Percentiles rank a stretch among this genome's conserved stretches.
Conservation (phyloP, 1,284 basidiomycete species). For the Puccinia horiana region DNA sequence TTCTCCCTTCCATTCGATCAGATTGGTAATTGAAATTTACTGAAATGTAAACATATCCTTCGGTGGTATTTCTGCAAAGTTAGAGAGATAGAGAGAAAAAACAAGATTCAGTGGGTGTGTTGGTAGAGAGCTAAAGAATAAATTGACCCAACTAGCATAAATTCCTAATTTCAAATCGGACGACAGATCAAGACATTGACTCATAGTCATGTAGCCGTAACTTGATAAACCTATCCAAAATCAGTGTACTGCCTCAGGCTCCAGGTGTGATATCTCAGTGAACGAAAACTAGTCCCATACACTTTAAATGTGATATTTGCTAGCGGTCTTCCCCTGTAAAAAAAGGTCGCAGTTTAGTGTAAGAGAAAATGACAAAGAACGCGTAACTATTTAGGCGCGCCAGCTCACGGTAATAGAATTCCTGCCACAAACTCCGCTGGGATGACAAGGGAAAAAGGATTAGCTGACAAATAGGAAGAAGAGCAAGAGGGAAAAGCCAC, state of each 20-base stretch:
- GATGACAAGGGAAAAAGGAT: background rate
- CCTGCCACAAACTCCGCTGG: constrained; percentile 48
- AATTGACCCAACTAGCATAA: constrained; percentile 44
- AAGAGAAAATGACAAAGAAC: background rate
- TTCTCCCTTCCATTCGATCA: background rate
- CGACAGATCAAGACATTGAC: constrained; percentile 47
- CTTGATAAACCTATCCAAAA: background rate
- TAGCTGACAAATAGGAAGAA: background rate
- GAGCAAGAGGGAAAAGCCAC: background rate
- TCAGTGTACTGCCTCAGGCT: background rate
- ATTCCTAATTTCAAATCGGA: constrained; percentile 48
- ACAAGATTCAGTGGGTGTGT: background rate
- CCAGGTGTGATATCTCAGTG: background rate
- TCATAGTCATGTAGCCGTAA: constrained; percentile 50
- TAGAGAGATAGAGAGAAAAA: background rate
- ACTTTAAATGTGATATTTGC: constrained; percentile 49
- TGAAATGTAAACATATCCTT: constrained; percentile 47
- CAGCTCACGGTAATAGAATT: constrained; percentile 42
- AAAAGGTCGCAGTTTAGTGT: background rate
- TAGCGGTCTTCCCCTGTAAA: constrained; percentile 29
- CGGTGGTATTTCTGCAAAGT: constrained; percentile 45
- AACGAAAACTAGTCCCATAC: constrained; percentile 25
- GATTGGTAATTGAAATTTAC: constrained; percentile 6
- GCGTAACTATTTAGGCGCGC: background rate
- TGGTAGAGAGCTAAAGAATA: background rate